These are phyloP conservation scores for Botrytis aclada DNA, from an alignment of 2,329 filamentous ascomycete genomes.

Conservation along the genomic window DNA sequence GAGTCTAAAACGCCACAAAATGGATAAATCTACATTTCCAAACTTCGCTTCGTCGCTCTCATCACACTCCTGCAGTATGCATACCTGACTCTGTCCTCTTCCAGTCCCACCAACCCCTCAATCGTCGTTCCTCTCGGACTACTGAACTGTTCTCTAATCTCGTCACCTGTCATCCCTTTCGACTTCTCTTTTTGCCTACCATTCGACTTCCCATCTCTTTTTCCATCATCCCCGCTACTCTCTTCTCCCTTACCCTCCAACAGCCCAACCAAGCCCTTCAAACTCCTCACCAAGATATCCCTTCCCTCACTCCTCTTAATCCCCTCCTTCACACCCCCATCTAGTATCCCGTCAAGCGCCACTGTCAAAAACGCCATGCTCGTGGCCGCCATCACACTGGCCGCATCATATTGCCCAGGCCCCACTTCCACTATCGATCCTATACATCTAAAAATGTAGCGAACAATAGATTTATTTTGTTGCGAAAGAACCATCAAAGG, in stretches of 20 bases:
- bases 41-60: slow-evolving; percentile 55
- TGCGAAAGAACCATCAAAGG: not conserved
- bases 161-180: slow-evolving; percentile 68
- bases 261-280: slow-evolving; percentile 53
- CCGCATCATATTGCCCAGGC: slow-evolving; percentile 66
- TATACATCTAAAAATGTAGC: slow-evolving; percentile 74
- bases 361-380: slow-evolving; percentile 74
- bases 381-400: slow-evolving; percentile 70
- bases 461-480: slow-evolving; percentile 48
- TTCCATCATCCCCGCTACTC: not conserved
- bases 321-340: slow-evolving; percentile 77
- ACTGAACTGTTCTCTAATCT: slow-evolving; percentile 70
- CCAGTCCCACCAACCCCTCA: slow-evolving; percentile 67
- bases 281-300: slow-evolving; percentile 73
- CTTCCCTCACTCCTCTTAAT: slow-evolving; percentile 69
- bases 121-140: slow-evolving; percentile 79
- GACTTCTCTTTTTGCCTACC: not conserved
- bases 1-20: not conserved
- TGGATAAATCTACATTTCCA: slow-evolving; percentile 26
- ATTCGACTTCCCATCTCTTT: not conserved
- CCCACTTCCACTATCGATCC: slow-evolving; percentile 68
- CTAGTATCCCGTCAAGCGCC: slow-evolving; percentile 71
- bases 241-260: slow-evolving; percentile 40
- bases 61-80: slow-evolving; percentile 65
- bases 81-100: slow-evolving; percentile 69